These are phyloP conservation scores for Carallia pectinifolia DNA, from an alignment of 345 rosid species.

Conservation along the genomic window DNA sequence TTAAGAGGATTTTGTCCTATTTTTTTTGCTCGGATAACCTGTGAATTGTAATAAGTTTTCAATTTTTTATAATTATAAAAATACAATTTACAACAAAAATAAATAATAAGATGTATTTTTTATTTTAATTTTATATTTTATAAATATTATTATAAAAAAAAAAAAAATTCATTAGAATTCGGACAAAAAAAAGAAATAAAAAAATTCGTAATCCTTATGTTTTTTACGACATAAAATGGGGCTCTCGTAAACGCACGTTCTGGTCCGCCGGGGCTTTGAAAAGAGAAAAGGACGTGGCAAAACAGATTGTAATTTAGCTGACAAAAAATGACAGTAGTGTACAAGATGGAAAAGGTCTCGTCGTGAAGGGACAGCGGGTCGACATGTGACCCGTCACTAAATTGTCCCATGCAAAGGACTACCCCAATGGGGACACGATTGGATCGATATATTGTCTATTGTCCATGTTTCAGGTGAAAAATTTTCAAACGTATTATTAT, in stretches of 20 bases:
- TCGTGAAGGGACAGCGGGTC: background rate
- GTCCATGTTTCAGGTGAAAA: background rate
- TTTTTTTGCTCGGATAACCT: too few species aligned
- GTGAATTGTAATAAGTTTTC: too few species aligned
- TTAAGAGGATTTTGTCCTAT: too few species aligned
- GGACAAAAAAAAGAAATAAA: too few species aligned
- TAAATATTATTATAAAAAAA: too few species aligned
- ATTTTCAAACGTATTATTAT: background rate
- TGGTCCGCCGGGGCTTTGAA: background rate
- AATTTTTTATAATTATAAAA: too few species aligned
- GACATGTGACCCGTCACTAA: conserved; percentile 15
- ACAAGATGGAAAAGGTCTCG: conserved; percentile 10
- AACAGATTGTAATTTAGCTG: conserved; percentile 2
- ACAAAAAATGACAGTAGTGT: conserved; percentile 5
- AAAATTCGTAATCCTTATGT: too few species aligned
- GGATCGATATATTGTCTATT: background rate
- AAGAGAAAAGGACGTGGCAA: conserved; percentile 9
- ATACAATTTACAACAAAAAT: too few species aligned
- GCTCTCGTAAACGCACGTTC: background rate
- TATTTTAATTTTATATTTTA: too few species aligned
- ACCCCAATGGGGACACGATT: conserved; percentile 16
- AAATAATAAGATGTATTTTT: too few species aligned
- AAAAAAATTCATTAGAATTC: too few species aligned
- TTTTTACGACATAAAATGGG: background rate
- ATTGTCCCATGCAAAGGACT: conserved; percentile 9